Percentiles rank a stretch among this genome's conserved stretches.
These are phyloP conservation scores for Aureobasidium melanogenum DNA, from an alignment of 2,329 filamentous ascomycete species.

Conservation along the genomic window DNA sequence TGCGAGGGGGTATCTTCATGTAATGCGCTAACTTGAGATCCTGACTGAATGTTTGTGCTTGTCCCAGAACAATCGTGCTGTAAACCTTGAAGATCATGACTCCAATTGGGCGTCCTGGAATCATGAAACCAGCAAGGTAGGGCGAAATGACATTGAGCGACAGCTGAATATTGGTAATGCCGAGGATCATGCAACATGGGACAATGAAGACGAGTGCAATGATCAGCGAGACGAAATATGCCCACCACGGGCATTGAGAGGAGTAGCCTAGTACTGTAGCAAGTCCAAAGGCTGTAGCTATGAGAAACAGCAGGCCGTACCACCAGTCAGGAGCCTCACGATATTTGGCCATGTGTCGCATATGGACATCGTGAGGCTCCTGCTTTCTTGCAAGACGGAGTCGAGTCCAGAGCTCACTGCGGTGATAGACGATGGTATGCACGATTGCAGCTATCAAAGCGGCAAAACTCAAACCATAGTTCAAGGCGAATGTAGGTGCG, in stretches of 20 bases:
- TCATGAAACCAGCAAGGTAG: slow-evolving; percentile 53
- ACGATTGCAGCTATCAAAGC: slow-evolving; percentile 69
- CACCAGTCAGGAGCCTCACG: slow-evolving; percentile 71
- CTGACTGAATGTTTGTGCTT: slow-evolving; percentile 81
- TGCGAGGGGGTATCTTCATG: slow-evolving; percentile 77
- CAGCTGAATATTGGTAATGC: slow-evolving; percentile 59
- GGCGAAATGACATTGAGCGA: slow-evolving; percentile 18
- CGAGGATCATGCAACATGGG: slow-evolving; percentile 85
- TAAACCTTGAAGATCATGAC: slow-evolving; percentile 94
- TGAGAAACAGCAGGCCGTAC: slow-evolving; percentile 44
- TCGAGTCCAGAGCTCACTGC: slow-evolving; percentile 69
- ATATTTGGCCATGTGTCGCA: slow-evolving; percentile 68
- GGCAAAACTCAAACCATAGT: slow-evolving; percentile 80
- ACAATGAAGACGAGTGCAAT: slow-evolving; percentile 78
- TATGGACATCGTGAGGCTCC: slow-evolving; percentile 57
- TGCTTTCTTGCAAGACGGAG: slow-evolving; percentile 53
- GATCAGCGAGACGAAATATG: slow-evolving; percentile 46
- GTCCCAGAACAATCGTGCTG: slow-evolving; percentile 51
- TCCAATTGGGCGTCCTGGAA: slow-evolving; percentile 75
- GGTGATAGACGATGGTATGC: slow-evolving; percentile 78
- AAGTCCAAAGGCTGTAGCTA: slow-evolving; percentile 19
- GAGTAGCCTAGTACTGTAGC: slow-evolving; percentile 13
- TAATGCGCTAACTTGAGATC: slow-evolving; percentile 83
- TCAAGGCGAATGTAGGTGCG: slow-evolving; percentile 78
- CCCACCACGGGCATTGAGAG: slow-evolving; percentile 8